A percentile compares a stretch with the other conserved stretches of the same genome.
Conservation (phyloP, 805 yeast genomes). For the Starmerella potacharoeniae region DNA sequence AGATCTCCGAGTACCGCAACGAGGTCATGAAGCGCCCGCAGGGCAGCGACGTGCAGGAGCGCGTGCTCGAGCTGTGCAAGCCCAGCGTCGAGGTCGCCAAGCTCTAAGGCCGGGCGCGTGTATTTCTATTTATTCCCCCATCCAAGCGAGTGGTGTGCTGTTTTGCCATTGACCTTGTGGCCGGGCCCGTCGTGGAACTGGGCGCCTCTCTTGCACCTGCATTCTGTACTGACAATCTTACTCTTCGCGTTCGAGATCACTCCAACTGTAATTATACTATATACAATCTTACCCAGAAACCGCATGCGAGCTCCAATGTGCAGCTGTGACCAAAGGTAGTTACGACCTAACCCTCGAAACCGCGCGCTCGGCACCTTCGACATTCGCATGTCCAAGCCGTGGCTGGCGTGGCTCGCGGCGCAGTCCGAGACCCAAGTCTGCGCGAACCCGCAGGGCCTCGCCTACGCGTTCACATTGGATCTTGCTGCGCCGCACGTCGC, state of each 20-base stretch:
- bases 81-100: constrained; percentile 2
- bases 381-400: constrained; percentile 5
- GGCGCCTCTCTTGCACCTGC: not conserved
- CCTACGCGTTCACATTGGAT: constrained; percentile 25
- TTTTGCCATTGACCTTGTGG: no score
- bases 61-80: constrained; percentile 9
- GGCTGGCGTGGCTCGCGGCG: constrained; percentile 8
- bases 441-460: constrained; percentile 14
- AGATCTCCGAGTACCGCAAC: constrained; percentile 29
- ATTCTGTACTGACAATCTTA: not conserved
- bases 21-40: constrained; percentile 21
- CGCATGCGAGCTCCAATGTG: no score
- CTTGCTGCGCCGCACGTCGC: constrained; percentile 30
- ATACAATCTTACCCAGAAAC: not conserved
- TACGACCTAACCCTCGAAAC: not conserved
- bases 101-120: not conserved
- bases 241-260: no score
- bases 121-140: not conserved
- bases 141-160: no score
- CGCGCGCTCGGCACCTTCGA: not conserved
- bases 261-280: not conserved
- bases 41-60: constrained; percentile 4
- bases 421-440: constrained; percentile 6
- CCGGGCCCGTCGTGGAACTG: no score
- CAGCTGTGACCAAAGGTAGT: not conserved